phyloP scores from a whole-genome alignment of 345 rosid species.

The Salix suchowensis region DNA sequence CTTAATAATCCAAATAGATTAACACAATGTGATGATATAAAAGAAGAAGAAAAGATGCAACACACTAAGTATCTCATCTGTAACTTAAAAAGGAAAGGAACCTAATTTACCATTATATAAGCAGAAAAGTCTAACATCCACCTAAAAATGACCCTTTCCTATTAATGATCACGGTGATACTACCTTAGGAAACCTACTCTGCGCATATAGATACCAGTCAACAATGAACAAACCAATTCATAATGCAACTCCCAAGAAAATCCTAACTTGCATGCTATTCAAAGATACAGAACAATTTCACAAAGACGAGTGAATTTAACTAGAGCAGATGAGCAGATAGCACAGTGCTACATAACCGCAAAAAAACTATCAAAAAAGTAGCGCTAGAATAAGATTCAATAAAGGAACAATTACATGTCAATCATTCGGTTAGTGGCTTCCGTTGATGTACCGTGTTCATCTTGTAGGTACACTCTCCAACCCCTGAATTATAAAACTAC shows the following conservation, averaged over 20 bases:
- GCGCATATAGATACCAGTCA: neutral
- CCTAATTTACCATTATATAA: neutral
- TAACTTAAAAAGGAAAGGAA: neutral
- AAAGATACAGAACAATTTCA: neutral
- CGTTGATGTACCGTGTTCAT: conserved; percentile 79
- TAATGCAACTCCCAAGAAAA: neutral
- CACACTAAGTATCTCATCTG: neutral
- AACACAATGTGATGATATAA: too few relatives aligned
- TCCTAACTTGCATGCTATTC: neutral
- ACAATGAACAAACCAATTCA: neutral
- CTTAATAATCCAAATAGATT: too few relatives aligned
- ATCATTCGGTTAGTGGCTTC: conserved; percentile 71
- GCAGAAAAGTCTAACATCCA: neutral
- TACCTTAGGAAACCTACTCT: neutral
- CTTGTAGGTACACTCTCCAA: conserved; percentile 81
- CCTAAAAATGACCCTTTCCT: neutral
- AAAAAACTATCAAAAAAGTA: too few relatives aligned
- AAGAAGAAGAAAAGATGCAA: too few relatives aligned
- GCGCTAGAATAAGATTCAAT: neutral
- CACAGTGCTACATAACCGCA: too few relatives aligned
- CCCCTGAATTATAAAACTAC: conserved; percentile 45
- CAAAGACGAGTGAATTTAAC: neutral
- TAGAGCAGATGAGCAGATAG: too few relatives aligned
- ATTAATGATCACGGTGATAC: neutral
- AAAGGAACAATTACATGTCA: conserved; percentile 41